These are phyloP conservation scores for Fusarium verticillioides DNA, from an alignment of 2,329 filamentous ascomycete species.

Conservation along the genomic window DNA sequence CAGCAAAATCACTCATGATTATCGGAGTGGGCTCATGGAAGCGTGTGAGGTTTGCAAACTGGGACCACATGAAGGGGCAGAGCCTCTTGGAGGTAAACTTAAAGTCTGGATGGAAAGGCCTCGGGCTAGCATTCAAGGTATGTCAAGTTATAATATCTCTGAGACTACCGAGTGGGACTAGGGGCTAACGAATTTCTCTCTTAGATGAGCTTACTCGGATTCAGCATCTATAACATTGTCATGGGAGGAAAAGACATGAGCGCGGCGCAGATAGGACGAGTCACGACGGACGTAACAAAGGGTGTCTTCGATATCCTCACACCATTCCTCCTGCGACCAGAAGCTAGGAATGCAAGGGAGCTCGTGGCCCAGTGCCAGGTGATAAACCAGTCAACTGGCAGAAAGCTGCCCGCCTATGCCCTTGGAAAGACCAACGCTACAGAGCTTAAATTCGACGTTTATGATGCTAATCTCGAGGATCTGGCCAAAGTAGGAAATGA, in stretches of 20 bases:
- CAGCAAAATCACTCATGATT: neutral
- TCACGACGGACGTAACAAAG: neutral
- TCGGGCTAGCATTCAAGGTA: neutral
- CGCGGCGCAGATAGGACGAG: neutral
- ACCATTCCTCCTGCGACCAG: neutral
- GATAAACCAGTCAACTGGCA: neutral
- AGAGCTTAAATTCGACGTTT: neutral
- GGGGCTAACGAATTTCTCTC: neutral
- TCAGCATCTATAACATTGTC: neutral
- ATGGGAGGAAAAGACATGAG: neutral
- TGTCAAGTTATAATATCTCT: neutral
- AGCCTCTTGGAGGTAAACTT: neutral
- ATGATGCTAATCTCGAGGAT: accelerated
- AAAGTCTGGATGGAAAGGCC: neutral
- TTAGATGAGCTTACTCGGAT: neutral
- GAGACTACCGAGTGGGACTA: neutral
- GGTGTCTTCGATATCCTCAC: neutral
- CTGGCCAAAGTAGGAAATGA: accelerated
- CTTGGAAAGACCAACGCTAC: neutral
- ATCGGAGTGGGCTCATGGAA: neutral
- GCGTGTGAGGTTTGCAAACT: neutral
- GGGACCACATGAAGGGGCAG: neutral
- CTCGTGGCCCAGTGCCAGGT: neutral
- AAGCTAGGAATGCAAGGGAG: neutral
- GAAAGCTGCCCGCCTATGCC: neutral